These are phyloP conservation scores for Saraca asoca DNA, from an alignment of 331 rosid genomes.

Conservation along the genomic window DNA sequence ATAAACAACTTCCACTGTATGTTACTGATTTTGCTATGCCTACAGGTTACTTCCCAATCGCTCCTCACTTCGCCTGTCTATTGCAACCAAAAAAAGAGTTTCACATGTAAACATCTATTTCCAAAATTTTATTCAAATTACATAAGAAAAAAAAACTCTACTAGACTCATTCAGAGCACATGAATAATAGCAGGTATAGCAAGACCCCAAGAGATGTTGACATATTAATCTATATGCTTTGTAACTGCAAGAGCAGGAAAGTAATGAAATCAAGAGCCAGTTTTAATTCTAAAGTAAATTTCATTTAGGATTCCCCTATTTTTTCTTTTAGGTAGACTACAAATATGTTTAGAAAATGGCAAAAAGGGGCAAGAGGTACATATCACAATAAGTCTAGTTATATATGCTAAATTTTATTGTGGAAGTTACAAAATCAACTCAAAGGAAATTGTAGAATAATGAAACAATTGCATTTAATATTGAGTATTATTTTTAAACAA, in stretches of 20 bases:
- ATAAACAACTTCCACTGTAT: too few relatives aligned
- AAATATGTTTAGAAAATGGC: conserved; percentile 25
- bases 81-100: too few relatives aligned
- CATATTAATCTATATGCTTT: conserved; percentile 97
- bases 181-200: too few relatives aligned
- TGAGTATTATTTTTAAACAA: conserved; percentile 15
- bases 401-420: conserved; percentile 7
- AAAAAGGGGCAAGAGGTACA: conserved; percentile 1
- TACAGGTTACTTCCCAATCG: too few relatives aligned
- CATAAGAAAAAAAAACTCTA: too few relatives aligned
- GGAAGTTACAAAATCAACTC: conserved; percentile 8
- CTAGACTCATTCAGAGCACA: too few relatives aligned
- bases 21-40: too few relatives aligned
- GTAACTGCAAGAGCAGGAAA: conserved; percentile 82
- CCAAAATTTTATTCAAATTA: too few relatives aligned
- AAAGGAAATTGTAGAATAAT: conserved; percentile 23
- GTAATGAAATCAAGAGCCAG: conserved; percentile 30
- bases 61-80: too few relatives aligned
- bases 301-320: conserved; percentile 2
- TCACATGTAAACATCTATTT: too few relatives aligned
- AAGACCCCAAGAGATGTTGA: too few relatives aligned
- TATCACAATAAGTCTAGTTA: conserved; percentile 6
- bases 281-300: conserved; percentile 27
- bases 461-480: conserved; percentile 21
- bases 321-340: not conserved